These are phyloP conservation scores for Wickerhamomyces strasburgensis DNA, from an alignment of 805 yeast species.

Conservation along the genomic window DNA sequence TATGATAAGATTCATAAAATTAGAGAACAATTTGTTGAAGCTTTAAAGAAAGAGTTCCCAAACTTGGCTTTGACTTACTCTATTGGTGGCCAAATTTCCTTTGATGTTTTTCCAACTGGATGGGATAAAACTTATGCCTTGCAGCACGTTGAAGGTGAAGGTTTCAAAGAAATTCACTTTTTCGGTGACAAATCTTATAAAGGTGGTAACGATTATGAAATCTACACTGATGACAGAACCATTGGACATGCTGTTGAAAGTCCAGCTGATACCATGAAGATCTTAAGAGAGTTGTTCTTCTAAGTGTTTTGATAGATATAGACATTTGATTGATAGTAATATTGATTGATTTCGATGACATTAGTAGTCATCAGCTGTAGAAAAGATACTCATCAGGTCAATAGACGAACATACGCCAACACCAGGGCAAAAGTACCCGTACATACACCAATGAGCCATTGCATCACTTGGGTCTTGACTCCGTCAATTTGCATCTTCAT, in stretches of 20 bases:
- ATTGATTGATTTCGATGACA: not conserved
- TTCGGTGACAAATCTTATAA: constrained; percentile 96
- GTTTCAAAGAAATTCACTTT: constrained; percentile 87
- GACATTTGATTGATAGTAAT: not conserved
- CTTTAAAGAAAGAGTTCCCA: constrained; percentile 77
- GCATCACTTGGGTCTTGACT: constrained; percentile 94
- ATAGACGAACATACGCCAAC: constrained; percentile 82
- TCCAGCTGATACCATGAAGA: constrained; percentile 85
- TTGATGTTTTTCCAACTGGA: constrained; percentile 99
- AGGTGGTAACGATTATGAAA: constrained; percentile 99
- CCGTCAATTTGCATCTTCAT: constrained; percentile 94
- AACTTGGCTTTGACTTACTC: constrained; percentile 89
- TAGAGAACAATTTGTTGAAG: constrained; percentile 80
- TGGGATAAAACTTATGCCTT: constrained; percentile 99
- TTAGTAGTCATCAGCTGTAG: not conserved
- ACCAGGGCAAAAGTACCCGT: constrained; percentile 97
- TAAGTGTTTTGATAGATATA: constrained; percentile 5
- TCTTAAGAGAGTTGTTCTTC: constrained; percentile 75
- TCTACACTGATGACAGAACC: constrained; percentile 86
- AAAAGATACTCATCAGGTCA: constrained; percentile 38
- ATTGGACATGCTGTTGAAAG: constrained; percentile 89
- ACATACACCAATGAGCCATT: constrained; percentile 97
- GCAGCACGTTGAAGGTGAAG: constrained; percentile 83
- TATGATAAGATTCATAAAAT: constrained; percentile 76
- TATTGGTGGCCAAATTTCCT: constrained; percentile 98